Evolutionary conservation across 805 yeast species (phyloP).

Genomic region (Metschnikowia lachancei): DNA sequence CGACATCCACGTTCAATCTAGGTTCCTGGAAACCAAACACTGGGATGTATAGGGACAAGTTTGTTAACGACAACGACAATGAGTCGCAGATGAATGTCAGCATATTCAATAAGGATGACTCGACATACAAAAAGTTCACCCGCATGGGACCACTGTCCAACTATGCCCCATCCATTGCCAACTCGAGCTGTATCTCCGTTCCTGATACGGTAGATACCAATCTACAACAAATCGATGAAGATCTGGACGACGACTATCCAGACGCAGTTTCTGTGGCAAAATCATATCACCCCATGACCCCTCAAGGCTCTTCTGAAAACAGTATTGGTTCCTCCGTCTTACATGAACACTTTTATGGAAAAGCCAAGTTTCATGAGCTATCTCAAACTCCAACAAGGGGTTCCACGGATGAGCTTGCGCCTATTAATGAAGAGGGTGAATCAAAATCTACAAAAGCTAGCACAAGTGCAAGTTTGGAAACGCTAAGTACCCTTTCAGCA

Average conservation of each 20-base stretch:
- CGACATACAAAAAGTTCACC: conserved; percentile 35
- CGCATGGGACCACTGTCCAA: conserved; percentile 23
- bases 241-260: conserved; percentile 22
- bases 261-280: conserved; percentile 13
- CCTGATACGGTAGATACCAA: conserved; percentile 41
- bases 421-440: conserved; percentile 3
- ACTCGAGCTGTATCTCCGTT: conserved; percentile 27
- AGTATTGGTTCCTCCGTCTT: conserved; percentile 15
- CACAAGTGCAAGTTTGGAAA: neutral
- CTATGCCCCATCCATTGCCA: conserved; percentile 18
- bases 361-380: conserved; percentile 16
- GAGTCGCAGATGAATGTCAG: conserved; percentile 27
- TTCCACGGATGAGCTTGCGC: conserved; percentile 9
- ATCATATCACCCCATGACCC: conserved; percentile 5
- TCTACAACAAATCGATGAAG: conserved; percentile 35
- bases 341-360: conserved; percentile 13
- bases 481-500: neutral
- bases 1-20: conserved; percentile 38
- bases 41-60: conserved; percentile 45
- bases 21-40: conserved; percentile 64
- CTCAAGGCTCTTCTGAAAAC: conserved; percentile 4
- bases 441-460: neutral
- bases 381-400: conserved; percentile 3
- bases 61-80: conserved; percentile 44
- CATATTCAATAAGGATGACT: conserved; percentile 21